Base-by-base conservation (phyloP, 352 stramenopile genomes). In the Blastocystis sp. region DNA sequence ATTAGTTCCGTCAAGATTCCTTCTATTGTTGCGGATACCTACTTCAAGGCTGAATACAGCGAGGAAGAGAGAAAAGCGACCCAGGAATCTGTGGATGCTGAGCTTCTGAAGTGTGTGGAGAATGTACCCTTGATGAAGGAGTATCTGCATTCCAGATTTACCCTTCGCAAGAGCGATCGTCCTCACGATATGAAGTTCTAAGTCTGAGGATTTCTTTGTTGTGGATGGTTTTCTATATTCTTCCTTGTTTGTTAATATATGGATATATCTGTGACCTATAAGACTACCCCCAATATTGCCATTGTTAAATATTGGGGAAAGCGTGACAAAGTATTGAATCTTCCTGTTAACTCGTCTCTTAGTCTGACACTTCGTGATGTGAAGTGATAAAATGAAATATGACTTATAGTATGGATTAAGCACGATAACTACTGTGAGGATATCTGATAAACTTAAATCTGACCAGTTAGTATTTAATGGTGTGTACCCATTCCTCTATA, bases 251-350 rank as follows among this genome's bases (percentile, higher is more conserved):
- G 73, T 85, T 85, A 30, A 66, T 8, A 68, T 24, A 69, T 85
- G 73, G 73, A 85, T 45, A 24, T 59, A 18, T 54, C 50, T 43
- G 50, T 65, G 8, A 50, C 73, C 6, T 85, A n/a, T 65, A 8
- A 16, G 43, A 37, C 55, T 0, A 62, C 73, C 8, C 73, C 96
- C 24, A 99, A 99, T 92, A 99, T 99, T 90, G 97, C 97, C 34
- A 94, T 96, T 41, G 96, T 99, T 91, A 98, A 98, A 92, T 99
- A 99, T 92, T 99, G 97, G 97, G 97, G 97, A 53, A 99, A 99
- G 91, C 92, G 93, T 41, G 91, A 95, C 90, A 91, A 90, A 18
- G 90, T 91, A 41, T 94, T 96, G 65, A 98, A 98, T 92, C 98
- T 96, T 45, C 97, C 97, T 11, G 95, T 98, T 66, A 99, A 99